Evolutionary conservation across 2,329 filamentous ascomycete genomes (phyloP).

Genomic region (Stachybotrys chlorohalonatus): DNA sequence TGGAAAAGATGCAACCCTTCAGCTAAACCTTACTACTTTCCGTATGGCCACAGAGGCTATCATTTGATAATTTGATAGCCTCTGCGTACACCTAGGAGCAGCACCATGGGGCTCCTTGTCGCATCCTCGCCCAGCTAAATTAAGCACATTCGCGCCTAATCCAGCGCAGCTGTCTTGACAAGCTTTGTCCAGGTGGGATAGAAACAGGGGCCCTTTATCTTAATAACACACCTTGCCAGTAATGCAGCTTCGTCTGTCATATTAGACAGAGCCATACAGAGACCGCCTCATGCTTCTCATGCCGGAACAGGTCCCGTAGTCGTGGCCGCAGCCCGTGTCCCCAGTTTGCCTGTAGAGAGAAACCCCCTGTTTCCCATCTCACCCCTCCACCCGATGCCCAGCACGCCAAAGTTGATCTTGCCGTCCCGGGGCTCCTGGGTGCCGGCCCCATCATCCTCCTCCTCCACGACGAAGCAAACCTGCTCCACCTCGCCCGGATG

Average conservation of each 20-base stretch:
- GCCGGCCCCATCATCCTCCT: constrained; percentile 40
- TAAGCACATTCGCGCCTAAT: too few relatives aligned
- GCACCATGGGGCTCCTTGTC: too few relatives aligned
- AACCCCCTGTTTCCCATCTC: constrained; percentile 85
- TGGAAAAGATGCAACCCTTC: neutral
- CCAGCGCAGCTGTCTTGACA: too few relatives aligned
- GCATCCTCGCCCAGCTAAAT: too few relatives aligned
- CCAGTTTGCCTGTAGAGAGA: constrained; percentile 77
- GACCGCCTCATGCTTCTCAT: neutral
- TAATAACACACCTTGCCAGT: too few relatives aligned
- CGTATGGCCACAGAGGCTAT: too few relatives aligned
- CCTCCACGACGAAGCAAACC: constrained; percentile 53
- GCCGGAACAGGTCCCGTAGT: neutral
- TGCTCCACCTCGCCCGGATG: constrained; percentile 57
- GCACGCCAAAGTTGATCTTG: constrained; percentile 63
- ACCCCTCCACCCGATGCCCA: constrained; percentile 81
- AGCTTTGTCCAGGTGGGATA: too few relatives aligned
- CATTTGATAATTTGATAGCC: too few relatives aligned
- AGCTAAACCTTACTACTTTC: too few relatives aligned
- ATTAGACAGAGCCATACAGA: neutral
- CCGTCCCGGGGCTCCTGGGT: constrained; percentile 41
- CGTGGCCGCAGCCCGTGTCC: constrained; percentile 30
- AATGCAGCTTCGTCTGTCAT: neutral
- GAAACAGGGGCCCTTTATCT: too few relatives aligned
- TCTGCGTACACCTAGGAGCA: too few relatives aligned